Evolutionary conservation across 2,329 filamentous ascomycete genomes (phyloP), one percentile per base, ranked within the genome.

Genomic region (Talaromyces marneffei): DNA sequence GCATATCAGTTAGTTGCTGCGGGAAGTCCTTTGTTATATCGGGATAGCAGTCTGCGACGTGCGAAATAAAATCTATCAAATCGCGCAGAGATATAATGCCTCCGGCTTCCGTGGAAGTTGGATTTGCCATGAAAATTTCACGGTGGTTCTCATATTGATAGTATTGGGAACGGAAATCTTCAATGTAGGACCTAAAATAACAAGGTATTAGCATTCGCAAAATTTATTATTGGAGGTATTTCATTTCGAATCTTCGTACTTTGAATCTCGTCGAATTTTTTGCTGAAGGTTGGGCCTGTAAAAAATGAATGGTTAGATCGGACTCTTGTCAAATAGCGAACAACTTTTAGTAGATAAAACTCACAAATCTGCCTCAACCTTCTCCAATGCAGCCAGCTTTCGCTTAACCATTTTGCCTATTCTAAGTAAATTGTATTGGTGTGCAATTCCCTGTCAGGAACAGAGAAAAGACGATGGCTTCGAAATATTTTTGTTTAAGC

Each of bases 1-100:
- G 78, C 62, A 99, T 89, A 33, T 87, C 82, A 70, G 91, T 91
- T 54, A 99, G 81, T 65, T 96, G 90, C 44, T 87, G 82, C 23
- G 92, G 85, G 67, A 97, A 97, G 9, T 83, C 80, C 57, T 82
- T 82, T 1, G 92, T 92, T 64, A 93, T 84, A 62, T 88, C 85
- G 56, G 91, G 91, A 75, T 96, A 99, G 79, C 91, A 95, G 72
- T 97, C 92, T 72, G 93, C 89, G 64, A 95, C 89, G 77, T 99
- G 94, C 20, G 92, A 87, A 68, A 97, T 87, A 69, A 99, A 90
- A 71, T 97, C 93, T 69, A 99, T 89, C 67, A 96, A 84, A 71
- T 97, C 92, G 69, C 90, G 88, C 68, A 99, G 89, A 12, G 91
- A 91, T 59, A 94, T 86, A 62, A 93, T 82, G 44, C 44, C 44